Evolutionary conservation across 2,329 filamentous ascomycete genomes (phyloP).

Genomic region (Ambrosiella xylebori): DNA sequence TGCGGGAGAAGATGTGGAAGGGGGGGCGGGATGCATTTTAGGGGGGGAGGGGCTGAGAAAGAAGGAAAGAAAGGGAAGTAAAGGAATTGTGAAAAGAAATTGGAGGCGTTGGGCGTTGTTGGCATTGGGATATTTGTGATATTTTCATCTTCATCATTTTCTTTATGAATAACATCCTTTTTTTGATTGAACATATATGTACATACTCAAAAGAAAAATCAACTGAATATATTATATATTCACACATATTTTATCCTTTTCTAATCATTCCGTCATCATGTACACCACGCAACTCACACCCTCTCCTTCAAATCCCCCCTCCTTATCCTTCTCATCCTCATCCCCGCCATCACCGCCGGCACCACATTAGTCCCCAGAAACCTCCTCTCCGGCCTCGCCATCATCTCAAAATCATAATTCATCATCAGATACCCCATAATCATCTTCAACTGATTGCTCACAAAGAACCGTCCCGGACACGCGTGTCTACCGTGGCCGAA

Average conservation of each 20-base stretch:
- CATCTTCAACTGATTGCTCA: constrained; percentile 38
- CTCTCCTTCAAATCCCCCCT: neutral
- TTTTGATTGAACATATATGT: neutral
- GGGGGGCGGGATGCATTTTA: neutral
- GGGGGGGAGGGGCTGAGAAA: neutral
- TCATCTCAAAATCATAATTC: neutral
- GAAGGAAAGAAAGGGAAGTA: too few relatives aligned
- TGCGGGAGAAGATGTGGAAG: neutral
- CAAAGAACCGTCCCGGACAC: constrained; percentile 39
- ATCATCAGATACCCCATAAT: constrained; percentile 17
- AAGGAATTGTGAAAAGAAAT: neutral
- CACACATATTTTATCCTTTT: neutral
- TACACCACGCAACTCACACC: neutral
- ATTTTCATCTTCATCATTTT: neutral
- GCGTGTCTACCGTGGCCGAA: constrained; percentile 43
- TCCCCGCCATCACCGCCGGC: neutral
- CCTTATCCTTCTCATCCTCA: neutral
- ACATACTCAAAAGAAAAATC: too few relatives aligned
- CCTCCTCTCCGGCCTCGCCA: neutral
- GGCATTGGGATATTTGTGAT: neutral
- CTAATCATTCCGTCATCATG: neutral
- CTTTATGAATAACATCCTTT: neutral
- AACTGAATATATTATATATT: neutral
- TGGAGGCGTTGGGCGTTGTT: neutral
- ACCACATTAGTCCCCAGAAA: neutral